A percentile compares a stretch with the other conserved stretches of the same genome.
phyloP scores from a whole-genome alignment of 768 basidiomycete species.

The Boletus pseudopeckii region DNA sequence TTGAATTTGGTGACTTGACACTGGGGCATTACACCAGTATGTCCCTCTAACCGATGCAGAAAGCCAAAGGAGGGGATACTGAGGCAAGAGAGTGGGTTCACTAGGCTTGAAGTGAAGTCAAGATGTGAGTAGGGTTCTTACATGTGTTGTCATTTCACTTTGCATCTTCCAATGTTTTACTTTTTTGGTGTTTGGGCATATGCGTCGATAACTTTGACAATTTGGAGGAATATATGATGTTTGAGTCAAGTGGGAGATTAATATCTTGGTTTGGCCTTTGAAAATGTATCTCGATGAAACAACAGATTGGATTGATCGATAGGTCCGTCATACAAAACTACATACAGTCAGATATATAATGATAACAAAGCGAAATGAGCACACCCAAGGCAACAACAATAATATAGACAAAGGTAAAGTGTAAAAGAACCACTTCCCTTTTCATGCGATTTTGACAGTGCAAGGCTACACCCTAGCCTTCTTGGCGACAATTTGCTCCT shows the following conservation, averaged over 20 bases:
- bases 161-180: background rate
- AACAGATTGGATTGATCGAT: background rate
- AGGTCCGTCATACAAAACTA: background rate
- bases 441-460: background rate
- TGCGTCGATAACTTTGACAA: background rate
- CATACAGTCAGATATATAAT: constrained; percentile 8
- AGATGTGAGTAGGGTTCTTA: background rate
- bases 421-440: background rate
- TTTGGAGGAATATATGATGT: background rate
- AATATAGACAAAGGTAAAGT: background rate
- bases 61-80: constrained; percentile 35
- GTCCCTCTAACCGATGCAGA: constrained; percentile 66
- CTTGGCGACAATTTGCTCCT: constrained; percentile 14
- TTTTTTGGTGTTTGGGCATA: background rate
- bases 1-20: constrained; percentile 6
- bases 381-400: background rate
- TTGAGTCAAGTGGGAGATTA: background rate
- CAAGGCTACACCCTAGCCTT: constrained; percentile 25
- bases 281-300: background rate
- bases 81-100: background rate
- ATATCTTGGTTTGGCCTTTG: background rate
- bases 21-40: constrained; percentile 40
- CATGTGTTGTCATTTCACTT: background rate
- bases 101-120: background rate
- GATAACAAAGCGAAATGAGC: background rate